Percentiles rank a stretch among this genome's conserved stretches.
Evolutionary conservation across 805 yeast genomes (phyloP).

Genomic region (Monosporozyma solicola): DNA sequence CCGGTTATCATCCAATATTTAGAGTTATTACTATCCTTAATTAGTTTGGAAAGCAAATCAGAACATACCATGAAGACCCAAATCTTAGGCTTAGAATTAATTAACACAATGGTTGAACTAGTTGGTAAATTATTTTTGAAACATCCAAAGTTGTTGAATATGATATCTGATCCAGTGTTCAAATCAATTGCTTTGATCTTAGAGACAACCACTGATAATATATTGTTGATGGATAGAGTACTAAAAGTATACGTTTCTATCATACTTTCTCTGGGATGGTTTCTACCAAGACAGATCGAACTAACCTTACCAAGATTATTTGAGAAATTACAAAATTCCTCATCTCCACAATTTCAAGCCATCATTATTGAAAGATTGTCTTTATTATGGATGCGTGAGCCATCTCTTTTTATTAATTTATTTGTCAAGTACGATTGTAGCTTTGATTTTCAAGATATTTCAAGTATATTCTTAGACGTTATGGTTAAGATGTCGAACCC

Average conservation of each 20-base stretch:
- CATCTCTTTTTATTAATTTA: conserved; percentile 62
- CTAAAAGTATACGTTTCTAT: conserved; percentile 68
- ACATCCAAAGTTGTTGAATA: conserved; percentile 56
- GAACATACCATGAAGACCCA: conserved; percentile 53
- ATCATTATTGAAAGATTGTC: conserved; percentile 77
- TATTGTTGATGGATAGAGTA: conserved; percentile 62
- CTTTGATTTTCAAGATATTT: conserved; percentile 72
- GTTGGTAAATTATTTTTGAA: conserved; percentile 52
- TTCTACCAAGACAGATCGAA: conserved; percentile 75
- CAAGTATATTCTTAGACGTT: conserved; percentile 55
- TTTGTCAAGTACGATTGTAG: conserved; percentile 87
- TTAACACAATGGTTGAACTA: conserved; percentile 74
- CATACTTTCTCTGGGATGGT: conserved; percentile 53
- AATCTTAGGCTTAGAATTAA: conserved; percentile 66
- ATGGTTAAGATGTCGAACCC: conserved; percentile 60
- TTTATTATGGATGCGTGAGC: conserved; percentile 70
- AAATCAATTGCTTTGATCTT: conserved; percentile 75
- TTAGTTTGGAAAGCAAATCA: conserved; percentile 72
- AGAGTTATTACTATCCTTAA: conserved; percentile 64
- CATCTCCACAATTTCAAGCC: conserved; percentile 46
- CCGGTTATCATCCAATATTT: conserved; percentile 69
- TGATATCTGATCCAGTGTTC: conserved; percentile 71
- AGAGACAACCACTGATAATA: conserved; percentile 53
- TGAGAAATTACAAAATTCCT: conserved; percentile 24
- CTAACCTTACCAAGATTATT: conserved; percentile 58